A percentile compares a stretch with the other conserved stretches of the same genome.
phyloP scores from a whole-genome alignment of 2,329 filamentous ascomycete genomes.

The Epichloe coenophiala region DNA sequence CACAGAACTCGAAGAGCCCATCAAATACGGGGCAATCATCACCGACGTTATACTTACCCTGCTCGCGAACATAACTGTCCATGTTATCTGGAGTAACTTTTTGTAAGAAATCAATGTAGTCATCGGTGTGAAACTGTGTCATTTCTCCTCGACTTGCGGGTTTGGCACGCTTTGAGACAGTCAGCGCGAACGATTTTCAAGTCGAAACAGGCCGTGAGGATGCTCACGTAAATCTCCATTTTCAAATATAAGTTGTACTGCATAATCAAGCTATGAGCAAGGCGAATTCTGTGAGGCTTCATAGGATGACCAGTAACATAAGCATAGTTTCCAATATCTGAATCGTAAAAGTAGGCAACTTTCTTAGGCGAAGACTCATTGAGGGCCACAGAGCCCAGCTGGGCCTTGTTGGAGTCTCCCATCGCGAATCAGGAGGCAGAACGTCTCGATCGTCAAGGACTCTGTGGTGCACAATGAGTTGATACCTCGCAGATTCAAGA shows the following conservation, averaged over 20 bases:
- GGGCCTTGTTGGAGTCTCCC: constrained; percentile 20
- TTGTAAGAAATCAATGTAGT: constrained; percentile 89
- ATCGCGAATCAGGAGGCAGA: constrained; percentile 11
- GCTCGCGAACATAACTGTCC: constrained; percentile 83
- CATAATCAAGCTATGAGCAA: constrained; percentile 92
- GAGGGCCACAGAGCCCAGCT: constrained; percentile 33
- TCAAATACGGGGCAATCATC: constrained; percentile 98
- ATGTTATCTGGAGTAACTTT: constrained; percentile 98
- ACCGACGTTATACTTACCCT: constrained; percentile 85
- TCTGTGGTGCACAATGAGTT: background rate
- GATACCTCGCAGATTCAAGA: background rate
- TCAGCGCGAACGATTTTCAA: background rate
- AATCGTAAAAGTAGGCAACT: constrained; percentile 97
- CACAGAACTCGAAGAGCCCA: constrained; percentile 92
- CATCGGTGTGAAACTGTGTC: constrained; percentile 84
- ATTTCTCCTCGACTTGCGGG: constrained; percentile 82
- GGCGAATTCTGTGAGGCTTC: constrained; percentile 92
- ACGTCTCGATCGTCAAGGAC: background rate
- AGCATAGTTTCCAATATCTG: constrained; percentile 94
- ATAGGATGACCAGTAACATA: constrained; percentile 96
- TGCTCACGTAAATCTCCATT: constrained; percentile 85
- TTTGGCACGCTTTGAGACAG: constrained; percentile 52
- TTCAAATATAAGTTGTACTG: constrained; percentile 92
- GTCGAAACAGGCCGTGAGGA: constrained; percentile 9
- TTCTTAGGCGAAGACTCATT: constrained; percentile 49